A percentile compares a stretch with the other conserved stretches of the same genome.
Evolutionary conservation across 352 stramenopile genomes (phyloP).

Genomic region (Hyphochytrium catenoides): DNA sequence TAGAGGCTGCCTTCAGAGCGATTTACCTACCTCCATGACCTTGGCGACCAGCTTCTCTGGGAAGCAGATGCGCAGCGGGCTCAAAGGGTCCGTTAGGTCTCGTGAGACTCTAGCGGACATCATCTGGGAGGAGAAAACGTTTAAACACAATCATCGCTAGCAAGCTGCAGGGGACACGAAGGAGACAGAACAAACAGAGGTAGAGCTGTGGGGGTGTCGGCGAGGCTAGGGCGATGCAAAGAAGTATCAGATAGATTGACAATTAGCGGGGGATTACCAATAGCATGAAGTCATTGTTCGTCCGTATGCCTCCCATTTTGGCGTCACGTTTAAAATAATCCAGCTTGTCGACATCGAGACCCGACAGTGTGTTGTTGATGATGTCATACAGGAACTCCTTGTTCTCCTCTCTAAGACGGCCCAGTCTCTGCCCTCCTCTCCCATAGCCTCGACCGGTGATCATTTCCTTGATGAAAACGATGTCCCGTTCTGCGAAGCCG

Average conservation of each 20-base stretch:
- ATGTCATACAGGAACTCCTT: constrained; percentile 61
- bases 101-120: no score
- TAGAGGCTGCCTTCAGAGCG: no score
- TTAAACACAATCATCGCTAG: no score
- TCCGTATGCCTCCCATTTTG: constrained; percentile 39
- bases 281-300: constrained; percentile 36
- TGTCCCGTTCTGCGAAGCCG: constrained; percentile 18
- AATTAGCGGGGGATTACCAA: constrained; percentile 29
- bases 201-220: no score
- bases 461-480: constrained; percentile 47
- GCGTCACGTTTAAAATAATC: constrained; percentile 69
- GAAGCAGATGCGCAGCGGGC: constrained; percentile 41
- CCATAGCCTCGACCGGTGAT: constrained; percentile 34
- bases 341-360: constrained; percentile 66
- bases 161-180: no score
- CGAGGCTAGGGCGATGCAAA: no score
- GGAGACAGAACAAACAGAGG: no score
- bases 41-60: constrained; percentile 54
- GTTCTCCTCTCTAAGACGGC: no score
- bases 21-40: constrained; percentile 65
- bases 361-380: constrained; percentile 58
- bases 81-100: constrained; percentile 18
- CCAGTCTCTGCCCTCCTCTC: no score
- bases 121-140: no score
- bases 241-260: constrained; percentile 1